Conservation (phyloP, 116 monocot species). For the Trichopus zeylanicus region DNA sequence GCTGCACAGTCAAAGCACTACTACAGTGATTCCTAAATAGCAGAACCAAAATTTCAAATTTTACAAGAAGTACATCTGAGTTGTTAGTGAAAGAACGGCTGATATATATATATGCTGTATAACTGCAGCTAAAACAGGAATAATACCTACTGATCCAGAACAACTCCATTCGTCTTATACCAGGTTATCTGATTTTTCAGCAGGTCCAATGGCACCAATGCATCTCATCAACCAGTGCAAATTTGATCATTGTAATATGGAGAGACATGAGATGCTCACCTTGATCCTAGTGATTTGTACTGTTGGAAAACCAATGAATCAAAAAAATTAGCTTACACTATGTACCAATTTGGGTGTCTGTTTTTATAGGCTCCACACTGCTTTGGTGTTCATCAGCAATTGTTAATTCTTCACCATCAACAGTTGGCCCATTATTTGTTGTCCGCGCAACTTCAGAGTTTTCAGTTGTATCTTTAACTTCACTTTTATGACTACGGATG, state of each 20-base stretch:
- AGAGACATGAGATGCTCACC: background rate
- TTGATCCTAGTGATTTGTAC: background rate
- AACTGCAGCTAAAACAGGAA: background rate
- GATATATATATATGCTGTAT: background rate
- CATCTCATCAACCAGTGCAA: background rate
- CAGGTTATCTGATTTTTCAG: too few relatives aligned
- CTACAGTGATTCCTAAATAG: too few relatives aligned
- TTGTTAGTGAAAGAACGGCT: too few relatives aligned
- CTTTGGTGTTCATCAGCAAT: slow-evolving; percentile 10
- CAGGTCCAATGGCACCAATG: background rate
- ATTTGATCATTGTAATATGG: background rate
- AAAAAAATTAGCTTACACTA: background rate
- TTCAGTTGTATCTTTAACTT: slow-evolving; percentile 14
- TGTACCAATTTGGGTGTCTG: slow-evolving; percentile 3
- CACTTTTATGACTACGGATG: slow-evolving; percentile 6
- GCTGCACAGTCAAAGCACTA: too few relatives aligned
- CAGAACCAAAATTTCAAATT: too few relatives aligned
- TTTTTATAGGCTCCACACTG: background rate
- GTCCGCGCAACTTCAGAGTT: background rate
- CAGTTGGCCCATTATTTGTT: slow-evolving; percentile 5
- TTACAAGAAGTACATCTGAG: too few relatives aligned
- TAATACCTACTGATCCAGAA: too few relatives aligned
- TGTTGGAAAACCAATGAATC: background rate
- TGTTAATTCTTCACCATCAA: slow-evolving; percentile 12
- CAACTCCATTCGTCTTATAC: too few relatives aligned